phyloP scores from a whole-genome alignment of 2,329 filamentous ascomycete species.

The Alternaria dauci region DNA sequence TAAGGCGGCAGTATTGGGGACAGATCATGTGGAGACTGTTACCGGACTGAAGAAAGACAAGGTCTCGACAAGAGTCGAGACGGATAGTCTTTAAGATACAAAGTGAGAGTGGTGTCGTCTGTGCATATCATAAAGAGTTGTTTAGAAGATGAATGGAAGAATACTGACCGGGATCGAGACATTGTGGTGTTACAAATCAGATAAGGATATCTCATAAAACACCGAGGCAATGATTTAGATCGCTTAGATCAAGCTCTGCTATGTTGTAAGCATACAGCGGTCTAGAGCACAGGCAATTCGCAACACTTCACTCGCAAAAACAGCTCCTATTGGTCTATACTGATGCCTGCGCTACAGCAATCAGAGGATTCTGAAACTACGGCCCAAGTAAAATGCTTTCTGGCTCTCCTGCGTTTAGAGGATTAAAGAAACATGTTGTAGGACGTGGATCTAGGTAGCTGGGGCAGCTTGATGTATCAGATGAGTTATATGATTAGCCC shows the following conservation, averaged over 20 bases:
- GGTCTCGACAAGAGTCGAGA: not conserved
- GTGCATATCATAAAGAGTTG: not conserved
- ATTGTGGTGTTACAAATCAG: not conserved
- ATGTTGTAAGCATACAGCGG: not conserved
- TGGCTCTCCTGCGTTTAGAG: not conserved
- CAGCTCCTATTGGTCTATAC: not conserved
- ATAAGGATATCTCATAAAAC: not conserved
- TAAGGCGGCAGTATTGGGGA: slow-evolving; percentile 50
- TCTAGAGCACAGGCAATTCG: not conserved
- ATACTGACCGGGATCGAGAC: not conserved
- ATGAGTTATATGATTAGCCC: too few relatives aligned
- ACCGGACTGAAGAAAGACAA: slow-evolving; percentile 53
- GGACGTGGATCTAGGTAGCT: too few relatives aligned
- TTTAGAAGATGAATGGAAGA: not conserved
- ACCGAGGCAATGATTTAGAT: not conserved
- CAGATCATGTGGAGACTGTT: slow-evolving; percentile 57
- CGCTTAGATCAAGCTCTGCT: not conserved
- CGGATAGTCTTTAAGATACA: not conserved
- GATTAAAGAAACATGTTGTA: too few relatives aligned
- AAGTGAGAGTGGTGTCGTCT: not conserved
- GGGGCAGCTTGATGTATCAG: too few relatives aligned
- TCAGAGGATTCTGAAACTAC: not conserved
- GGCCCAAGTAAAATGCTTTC: not conserved
- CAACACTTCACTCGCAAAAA: not conserved
- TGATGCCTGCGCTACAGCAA: not conserved